A percentile compares a stretch with the other conserved stretches of the same genome.
phyloP scores from a whole-genome alignment of 2,329 filamentous ascomycete genomes.

The Raffaelea arxii region DNA sequence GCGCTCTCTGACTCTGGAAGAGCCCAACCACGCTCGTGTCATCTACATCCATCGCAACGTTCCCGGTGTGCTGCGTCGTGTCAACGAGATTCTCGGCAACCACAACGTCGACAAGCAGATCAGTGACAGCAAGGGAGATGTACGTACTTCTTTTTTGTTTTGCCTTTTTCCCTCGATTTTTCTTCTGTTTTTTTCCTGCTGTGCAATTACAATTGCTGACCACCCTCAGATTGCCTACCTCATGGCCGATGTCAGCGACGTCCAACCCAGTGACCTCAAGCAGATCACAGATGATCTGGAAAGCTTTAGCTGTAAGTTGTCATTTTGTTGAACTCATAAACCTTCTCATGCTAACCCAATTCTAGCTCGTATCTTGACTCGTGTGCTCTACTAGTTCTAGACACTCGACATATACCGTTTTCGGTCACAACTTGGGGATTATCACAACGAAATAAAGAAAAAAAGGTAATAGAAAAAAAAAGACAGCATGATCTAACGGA shows the following conservation, averaged over 20 bases:
- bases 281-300: constrained; percentile 78
- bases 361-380: constrained; percentile 35
- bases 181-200: neutral
- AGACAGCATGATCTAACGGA: constrained; percentile 2
- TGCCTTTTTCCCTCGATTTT: neutral
- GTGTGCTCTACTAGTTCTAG: constrained; percentile 31
- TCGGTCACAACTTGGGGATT: no score
- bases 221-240: constrained; percentile 56
- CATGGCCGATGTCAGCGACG: constrained; percentile 93
- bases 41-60: constrained; percentile 97
- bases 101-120: constrained; percentile 99
- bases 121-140: constrained; percentile 87
- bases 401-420: neutral
- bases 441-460: neutral
- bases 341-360: constrained; percentile 4
- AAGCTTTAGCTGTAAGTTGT: constrained; percentile 60
- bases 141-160: constrained; percentile 22
- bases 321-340: neutral
- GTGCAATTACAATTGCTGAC: no score
- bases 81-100: constrained; percentile 88
- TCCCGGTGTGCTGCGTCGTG: constrained; percentile 85
- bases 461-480: neutral
- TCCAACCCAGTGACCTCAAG: constrained; percentile 72
- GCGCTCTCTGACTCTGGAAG: constrained; percentile 80
- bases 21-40: constrained; percentile 77